A percentile compares a stretch with the other conserved stretches of the same genome.
phyloP scores from a whole-genome alignment of 257 asterid genomes.

The Cinchona pubescens region DNA sequence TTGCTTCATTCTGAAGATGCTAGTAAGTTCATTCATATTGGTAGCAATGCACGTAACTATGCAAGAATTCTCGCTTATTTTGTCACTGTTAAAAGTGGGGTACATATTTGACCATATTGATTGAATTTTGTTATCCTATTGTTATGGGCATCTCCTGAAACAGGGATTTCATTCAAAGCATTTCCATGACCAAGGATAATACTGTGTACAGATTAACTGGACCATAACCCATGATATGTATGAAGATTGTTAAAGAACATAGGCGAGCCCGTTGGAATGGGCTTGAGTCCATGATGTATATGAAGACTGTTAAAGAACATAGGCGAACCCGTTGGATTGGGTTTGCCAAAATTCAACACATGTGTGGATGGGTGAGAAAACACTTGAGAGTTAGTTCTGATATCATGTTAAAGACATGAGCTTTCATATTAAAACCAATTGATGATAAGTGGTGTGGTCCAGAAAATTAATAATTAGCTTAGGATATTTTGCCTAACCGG shows the following conservation, averaged over 20 bases:
- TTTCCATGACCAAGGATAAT: background rate
- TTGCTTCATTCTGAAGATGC: slow-evolving; percentile 58
- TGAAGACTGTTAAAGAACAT: too few species aligned
- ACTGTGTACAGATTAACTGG: background rate
- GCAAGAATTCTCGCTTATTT: background rate
- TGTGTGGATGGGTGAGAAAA: too few species aligned
- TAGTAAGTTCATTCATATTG: slow-evolving; percentile 45
- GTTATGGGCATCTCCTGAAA: background rate
- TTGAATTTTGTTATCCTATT: background rate
- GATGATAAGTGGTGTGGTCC: too few species aligned
- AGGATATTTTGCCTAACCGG: too few species aligned
- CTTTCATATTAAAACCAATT: too few species aligned
- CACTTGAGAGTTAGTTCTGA: too few species aligned
- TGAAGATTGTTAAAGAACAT: too few species aligned
- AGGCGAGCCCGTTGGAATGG: too few species aligned
- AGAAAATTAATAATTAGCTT: too few species aligned
- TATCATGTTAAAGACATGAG: too few species aligned
- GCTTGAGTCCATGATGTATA: background rate
- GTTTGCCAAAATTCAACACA: too few species aligned
- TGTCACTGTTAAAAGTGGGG: background rate
- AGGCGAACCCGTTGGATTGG: too few species aligned
- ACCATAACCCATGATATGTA: background rate
- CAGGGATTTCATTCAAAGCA: background rate
- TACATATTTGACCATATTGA: background rate
- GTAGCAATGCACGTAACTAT: background rate